Percentiles rank a stretch among this genome's conserved stretches.
Evolutionary conservation across 2,329 filamentous ascomycete species (phyloP).

Genomic region (Scedosporium minutisporum): DNA sequence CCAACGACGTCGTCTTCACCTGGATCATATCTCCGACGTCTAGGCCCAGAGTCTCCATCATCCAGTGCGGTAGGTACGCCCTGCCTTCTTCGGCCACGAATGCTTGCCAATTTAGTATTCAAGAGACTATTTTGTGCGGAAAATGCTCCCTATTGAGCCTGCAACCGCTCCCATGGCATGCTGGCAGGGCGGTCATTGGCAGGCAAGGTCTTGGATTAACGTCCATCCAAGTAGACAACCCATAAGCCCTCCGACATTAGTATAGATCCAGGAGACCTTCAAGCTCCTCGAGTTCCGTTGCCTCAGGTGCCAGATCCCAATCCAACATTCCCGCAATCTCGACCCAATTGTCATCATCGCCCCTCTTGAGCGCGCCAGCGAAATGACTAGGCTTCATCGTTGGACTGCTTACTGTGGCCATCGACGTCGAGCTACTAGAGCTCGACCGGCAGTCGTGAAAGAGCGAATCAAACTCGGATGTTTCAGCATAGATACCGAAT

Average conservation of each 20-base stretch:
- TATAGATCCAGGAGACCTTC: conserved; percentile 76
- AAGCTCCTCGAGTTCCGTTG: conserved; percentile 84
- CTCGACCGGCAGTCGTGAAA: conserved; percentile 8
- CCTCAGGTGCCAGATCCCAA: conserved; percentile 70
- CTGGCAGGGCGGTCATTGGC: no score
- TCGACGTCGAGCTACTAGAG: not conserved
- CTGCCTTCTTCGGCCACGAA: conserved; percentile 97
- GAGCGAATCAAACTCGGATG: no score
- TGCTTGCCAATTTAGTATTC: no score
- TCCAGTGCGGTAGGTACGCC: conserved; percentile 93
- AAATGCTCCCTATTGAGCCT: no score
- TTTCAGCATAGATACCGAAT: conserved; percentile 29
- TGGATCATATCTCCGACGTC: conserved; percentile 92
- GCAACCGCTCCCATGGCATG: no score
- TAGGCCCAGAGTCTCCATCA: conserved; percentile 85
- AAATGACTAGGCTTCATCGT: conserved; percentile 30
- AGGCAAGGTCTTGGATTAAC: no score
- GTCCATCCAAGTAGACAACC: no score
- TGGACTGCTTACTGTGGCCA: conserved; percentile 28
- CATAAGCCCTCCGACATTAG: no score
- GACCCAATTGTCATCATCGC: conserved; percentile 29
- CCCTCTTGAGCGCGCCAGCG: conserved; percentile 22
- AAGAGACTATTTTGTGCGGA: no score
- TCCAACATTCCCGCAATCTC: conserved; percentile 32
- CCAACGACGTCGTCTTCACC: conserved; percentile 87